phyloP scores from a whole-genome alignment of 805 yeast genomes.

The Kuraishia molischiana region DNA sequence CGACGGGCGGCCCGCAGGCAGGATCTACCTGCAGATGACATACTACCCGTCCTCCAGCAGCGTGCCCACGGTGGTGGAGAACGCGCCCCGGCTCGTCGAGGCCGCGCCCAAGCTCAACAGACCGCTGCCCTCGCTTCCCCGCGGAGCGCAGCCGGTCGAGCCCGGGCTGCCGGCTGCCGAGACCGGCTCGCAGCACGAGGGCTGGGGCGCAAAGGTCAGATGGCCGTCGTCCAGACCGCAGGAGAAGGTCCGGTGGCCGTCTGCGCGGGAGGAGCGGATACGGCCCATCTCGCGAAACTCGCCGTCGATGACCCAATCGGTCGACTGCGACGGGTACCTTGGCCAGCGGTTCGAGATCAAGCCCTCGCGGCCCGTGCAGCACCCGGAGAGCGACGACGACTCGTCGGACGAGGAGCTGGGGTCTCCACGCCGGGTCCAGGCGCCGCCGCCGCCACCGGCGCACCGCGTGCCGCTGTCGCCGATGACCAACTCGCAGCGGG shows the following conservation, averaged over 20 bases:
- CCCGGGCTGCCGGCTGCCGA: neutral
- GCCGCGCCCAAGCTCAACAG: slow-evolving; percentile 2
- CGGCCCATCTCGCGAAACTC: neutral
- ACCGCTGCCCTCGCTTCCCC: slow-evolving; percentile 11
- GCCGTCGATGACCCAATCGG: neutral
- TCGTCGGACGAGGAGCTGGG: neutral
- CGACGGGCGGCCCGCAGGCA: slow-evolving; percentile 76
- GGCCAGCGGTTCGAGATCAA: neutral
- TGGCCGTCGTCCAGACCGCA: neutral
- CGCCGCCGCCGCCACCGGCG: neutral
- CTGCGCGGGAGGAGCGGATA: neutral
- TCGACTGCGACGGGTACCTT: neutral
- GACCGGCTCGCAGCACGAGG: too few species aligned
- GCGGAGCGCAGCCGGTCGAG: neutral
- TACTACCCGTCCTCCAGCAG: slow-evolving; percentile 52
- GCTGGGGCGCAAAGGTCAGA: neutral
- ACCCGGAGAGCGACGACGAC: neutral
- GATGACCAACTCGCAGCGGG: neutral
- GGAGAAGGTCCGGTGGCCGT: neutral
- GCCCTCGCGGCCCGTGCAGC: neutral
- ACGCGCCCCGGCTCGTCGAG: slow-evolving; percentile 4
- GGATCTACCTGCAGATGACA: slow-evolving; percentile 83
- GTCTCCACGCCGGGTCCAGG: neutral
- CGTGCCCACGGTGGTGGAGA: slow-evolving; percentile 11
- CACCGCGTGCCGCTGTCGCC: neutral